Evolutionary conservation across 2,329 filamentous ascomycete genomes (phyloP), one percentile per base, ranked within the genome.

Genomic region (Teratosphaeriaceae sp.): DNA sequence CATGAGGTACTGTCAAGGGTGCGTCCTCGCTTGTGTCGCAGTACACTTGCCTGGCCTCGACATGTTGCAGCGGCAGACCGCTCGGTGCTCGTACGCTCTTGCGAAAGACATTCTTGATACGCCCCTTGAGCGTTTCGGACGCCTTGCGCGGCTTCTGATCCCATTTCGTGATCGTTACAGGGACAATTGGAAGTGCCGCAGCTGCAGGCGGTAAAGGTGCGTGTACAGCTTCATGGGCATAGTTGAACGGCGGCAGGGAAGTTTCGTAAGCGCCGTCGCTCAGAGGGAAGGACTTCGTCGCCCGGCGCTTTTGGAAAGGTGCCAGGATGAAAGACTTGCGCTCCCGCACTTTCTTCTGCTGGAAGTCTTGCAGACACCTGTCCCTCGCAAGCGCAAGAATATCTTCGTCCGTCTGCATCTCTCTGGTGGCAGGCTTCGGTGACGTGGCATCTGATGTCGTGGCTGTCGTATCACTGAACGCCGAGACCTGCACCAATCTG

Each of bases 111-210:
- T 63, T 73, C 59, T 74, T 82, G 46, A 88, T 54, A 45, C 72
- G 84, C 37, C 70, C 73, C 54, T 74, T 83, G 29, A 88, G 55
- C 0, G 74, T 76, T 13, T 69, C 73, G 0, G 83, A 85, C 12
- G 80, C 76, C 23, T 78, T 80, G 19, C 82, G 72, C 9, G 77
- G 75, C 39, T 74, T 79, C 22, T 21, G 40, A 5, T 35, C 38
- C 6, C 16, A 19, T 13, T 31, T 31, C 7, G 16, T 21, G 18
- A 23, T 12, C 8, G 37, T 27, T 9, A 42, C 21, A 9, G 31
- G 34, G 11, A 42, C 12, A 8, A 37, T 16, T 8, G 33, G 23
- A 18, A 38, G 23, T 11, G 23, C 40, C 13, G 31, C 38, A 7
- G 38, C 8, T 23, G 38, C 15, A 5, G 45, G 36, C 13, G 45